These are phyloP conservation scores for Emmonsiellopsis sp. DNA, from an alignment of 2,329 filamentous ascomycete species.

Conservation along the genomic window DNA sequence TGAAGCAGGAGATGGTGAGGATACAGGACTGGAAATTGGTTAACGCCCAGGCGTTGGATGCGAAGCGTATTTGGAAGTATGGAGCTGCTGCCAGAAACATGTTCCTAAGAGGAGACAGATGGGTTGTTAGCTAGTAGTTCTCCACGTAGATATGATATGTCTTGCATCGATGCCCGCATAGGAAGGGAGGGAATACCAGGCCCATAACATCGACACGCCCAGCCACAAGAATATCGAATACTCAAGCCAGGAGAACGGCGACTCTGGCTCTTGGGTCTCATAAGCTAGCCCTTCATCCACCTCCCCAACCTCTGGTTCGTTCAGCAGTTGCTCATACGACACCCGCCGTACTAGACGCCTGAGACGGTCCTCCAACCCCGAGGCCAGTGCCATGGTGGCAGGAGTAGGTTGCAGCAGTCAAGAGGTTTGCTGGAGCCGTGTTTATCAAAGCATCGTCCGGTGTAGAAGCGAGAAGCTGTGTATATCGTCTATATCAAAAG, in stretches of 20 bases:
- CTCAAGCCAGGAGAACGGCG: constrained; percentile 68
- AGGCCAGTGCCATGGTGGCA: constrained; percentile 2
- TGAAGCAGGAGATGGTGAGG: constrained; percentile 73
- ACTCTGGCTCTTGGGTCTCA: neutral
- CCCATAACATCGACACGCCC: constrained; percentile 93
- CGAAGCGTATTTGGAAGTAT: constrained; percentile 81
- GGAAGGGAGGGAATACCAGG: constrained; percentile 55
- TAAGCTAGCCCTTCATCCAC: constrained; percentile 20
- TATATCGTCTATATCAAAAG: neutral
- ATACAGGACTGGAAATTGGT: constrained; percentile 85
- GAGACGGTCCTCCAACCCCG: constrained; percentile 24
- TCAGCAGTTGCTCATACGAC: constrained; percentile 21
- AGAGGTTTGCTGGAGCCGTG: neutral
- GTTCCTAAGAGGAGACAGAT: constrained; percentile 52
- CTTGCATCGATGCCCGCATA: neutral
- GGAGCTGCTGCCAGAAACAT: constrained; percentile 95
- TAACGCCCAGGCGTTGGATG: constrained; percentile 58
- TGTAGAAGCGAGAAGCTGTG: neutral
- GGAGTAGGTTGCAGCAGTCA: neutral
- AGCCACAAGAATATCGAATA: constrained; percentile 78
- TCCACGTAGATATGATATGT: no score
- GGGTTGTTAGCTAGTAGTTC: neutral
- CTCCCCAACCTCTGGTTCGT: constrained; percentile 19
- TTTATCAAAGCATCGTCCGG: neutral
- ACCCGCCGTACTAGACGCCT: constrained; percentile 22